Evolutionary conservation across 2,329 filamentous ascomycete genomes (phyloP).

Genomic region (Fusarium sp.): DNA sequence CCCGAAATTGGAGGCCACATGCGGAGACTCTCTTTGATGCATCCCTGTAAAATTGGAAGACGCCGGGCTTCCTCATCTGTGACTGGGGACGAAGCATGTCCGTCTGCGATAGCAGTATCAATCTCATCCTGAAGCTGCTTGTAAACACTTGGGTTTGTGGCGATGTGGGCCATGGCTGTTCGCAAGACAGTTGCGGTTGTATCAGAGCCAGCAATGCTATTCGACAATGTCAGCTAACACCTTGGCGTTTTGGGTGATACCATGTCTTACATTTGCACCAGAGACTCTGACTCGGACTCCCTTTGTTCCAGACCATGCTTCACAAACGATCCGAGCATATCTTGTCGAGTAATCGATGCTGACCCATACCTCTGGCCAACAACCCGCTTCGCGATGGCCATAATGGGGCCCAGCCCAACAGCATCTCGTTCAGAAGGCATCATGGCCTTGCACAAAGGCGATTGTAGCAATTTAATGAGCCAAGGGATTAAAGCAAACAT

Average conservation of each 20-base stretch:
- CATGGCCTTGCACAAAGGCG: slow-evolving; percentile 13
- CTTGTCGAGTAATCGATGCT: not conserved
- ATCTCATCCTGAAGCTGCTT: slow-evolving; percentile 12
- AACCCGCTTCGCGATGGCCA: slow-evolving; percentile 12
- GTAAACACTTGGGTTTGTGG: slow-evolving; percentile 2
- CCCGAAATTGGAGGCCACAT: slow-evolving; percentile 19
- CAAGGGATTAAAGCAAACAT: slow-evolving; percentile 19
- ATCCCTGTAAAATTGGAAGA: slow-evolving; percentile 11
- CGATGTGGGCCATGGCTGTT: slow-evolving; percentile 3
- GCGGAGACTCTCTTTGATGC: slow-evolving; percentile 17
- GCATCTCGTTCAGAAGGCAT: slow-evolving; percentile 18
- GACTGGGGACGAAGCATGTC: not conserved
- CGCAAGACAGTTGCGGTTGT: slow-evolving; percentile 11
- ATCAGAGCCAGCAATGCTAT: slow-evolving; percentile 23
- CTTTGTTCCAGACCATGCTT: slow-evolving; percentile 9
- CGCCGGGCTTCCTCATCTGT: slow-evolving; percentile 2
- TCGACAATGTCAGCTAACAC: not conserved
- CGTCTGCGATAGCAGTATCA: not conserved
- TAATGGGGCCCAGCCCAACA: slow-evolving; percentile 16
- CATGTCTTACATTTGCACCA: slow-evolving; percentile 7
- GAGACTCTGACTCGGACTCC: slow-evolving; percentile 16
- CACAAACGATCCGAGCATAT: slow-evolving; percentile 25
- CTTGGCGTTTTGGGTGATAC: not conserved
- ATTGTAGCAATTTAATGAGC: slow-evolving; percentile 14
- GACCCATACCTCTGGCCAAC: slow-evolving; percentile 4